These are phyloP conservation scores for Diaporthe capsici DNA, from an alignment of 2,329 filamentous ascomycete species.

Conservation along the genomic window DNA sequence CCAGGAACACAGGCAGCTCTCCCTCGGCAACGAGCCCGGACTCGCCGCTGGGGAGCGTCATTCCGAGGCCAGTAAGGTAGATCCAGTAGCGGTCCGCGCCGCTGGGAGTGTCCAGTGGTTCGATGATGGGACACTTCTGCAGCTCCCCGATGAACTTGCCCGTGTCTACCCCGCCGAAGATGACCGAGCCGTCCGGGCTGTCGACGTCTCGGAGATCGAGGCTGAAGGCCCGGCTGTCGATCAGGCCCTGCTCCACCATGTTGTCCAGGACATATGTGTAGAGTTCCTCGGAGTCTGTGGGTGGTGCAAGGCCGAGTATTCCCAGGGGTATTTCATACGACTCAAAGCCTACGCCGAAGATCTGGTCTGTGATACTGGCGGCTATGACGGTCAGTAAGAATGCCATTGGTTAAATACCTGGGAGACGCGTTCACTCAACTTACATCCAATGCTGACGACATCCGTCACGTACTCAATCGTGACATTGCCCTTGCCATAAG, in stretches of 20 bases:
- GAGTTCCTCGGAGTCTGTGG: slow-evolving; percentile 48
- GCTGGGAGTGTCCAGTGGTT: slow-evolving; percentile 42
- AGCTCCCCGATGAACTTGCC: slow-evolving; percentile 65
- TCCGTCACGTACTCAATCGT: slow-evolving; percentile 63
- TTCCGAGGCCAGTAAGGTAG: slow-evolving; percentile 46
- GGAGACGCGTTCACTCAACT: slow-evolving; percentile 34
- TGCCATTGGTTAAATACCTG: not conserved
- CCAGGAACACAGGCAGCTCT: slow-evolving; percentile 54
- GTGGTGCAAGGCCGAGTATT: slow-evolving; percentile 65
- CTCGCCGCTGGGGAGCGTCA: slow-evolving; percentile 45
- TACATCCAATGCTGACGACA: slow-evolving; percentile 60
- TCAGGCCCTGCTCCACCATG: slow-evolving; percentile 61
- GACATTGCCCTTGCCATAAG: slow-evolving; percentile 57
- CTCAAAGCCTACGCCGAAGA: slow-evolving; percentile 62
- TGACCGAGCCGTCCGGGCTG: slow-evolving; percentile 61
- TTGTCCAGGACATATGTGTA: slow-evolving; percentile 70
- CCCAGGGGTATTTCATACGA: slow-evolving; percentile 65
- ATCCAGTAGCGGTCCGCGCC: slow-evolving; percentile 53
- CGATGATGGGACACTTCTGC: slow-evolving; percentile 58
- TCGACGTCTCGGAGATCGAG: slow-evolving; percentile 64
- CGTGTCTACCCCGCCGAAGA: slow-evolving; percentile 67
- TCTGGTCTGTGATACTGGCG: slow-evolving; percentile 58
- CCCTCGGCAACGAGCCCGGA: slow-evolving; percentile 44
- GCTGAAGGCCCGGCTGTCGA: slow-evolving; percentile 64
- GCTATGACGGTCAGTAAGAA: slow-evolving; percentile 44